Percentiles rank a stretch among this genome's conserved stretches.
phyloP scores from a whole-genome alignment of 495 filamentous ascomycete species.

The Penicillium verhagenii region DNA sequence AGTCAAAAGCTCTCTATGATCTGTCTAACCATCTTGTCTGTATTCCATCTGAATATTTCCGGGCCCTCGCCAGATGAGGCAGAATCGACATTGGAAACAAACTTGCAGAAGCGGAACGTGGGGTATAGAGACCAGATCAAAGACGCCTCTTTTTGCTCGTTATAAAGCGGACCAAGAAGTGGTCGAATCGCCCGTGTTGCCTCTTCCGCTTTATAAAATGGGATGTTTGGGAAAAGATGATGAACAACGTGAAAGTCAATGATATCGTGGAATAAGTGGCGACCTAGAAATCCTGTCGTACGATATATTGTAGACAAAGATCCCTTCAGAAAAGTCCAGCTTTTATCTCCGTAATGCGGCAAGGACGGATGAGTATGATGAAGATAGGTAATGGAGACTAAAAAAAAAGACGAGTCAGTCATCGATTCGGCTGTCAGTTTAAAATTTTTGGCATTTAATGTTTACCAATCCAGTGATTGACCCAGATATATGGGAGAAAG shows the following conservation, averaged over 20 bases:
- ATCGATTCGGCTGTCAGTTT: too few species aligned
- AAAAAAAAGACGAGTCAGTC: background rate
- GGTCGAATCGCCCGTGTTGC: too few species aligned
- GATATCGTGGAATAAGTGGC: slow-evolving; percentile 74
- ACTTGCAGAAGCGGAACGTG: too few species aligned
- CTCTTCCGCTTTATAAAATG: slow-evolving; percentile 61
- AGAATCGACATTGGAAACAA: too few species aligned
- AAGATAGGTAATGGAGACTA: background rate
- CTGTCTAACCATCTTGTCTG: too few species aligned
- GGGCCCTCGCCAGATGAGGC: too few species aligned
- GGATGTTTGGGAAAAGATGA: slow-evolving; percentile 74
- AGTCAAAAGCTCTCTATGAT: too few species aligned
- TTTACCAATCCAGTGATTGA: slow-evolving; percentile 53
- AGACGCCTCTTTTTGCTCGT: too few species aligned
- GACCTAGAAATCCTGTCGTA: slow-evolving; percentile 67
- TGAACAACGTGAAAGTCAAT: slow-evolving; percentile 81
- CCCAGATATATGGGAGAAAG: slow-evolving; percentile 46
- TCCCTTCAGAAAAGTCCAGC: background rate
- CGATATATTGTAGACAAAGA: background rate
- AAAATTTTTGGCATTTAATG: too few species aligned
- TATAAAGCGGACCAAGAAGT: too few species aligned
- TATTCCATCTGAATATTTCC: too few species aligned
- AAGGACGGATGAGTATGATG: background rate
- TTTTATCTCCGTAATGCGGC: background rate
- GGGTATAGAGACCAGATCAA: too few species aligned